Percentiles rank a stretch among this genome's conserved stretches.
These are phyloP conservation scores for Alternaria gansuensis DNA, from an alignment of 2,329 filamentous ascomycete species.

Conservation along the genomic window DNA sequence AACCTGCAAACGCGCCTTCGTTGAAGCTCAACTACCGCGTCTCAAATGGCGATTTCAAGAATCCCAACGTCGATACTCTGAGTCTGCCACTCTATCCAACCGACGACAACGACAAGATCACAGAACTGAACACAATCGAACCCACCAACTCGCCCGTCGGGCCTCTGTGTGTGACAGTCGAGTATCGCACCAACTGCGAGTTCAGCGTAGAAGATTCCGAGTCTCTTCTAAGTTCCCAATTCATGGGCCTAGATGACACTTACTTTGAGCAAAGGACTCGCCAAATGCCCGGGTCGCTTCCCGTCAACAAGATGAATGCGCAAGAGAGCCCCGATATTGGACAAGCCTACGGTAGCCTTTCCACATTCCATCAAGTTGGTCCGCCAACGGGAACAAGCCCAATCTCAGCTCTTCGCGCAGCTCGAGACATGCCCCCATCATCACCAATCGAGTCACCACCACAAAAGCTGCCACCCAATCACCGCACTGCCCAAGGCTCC, in stretches of 20 bases:
- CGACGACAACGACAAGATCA: conserved; percentile 66
- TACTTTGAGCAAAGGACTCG: conserved; percentile 79
- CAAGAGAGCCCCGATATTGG: conserved; percentile 67
- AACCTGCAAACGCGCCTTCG: conserved; percentile 66
- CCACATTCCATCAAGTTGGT: conserved; percentile 84
- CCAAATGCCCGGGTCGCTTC: conserved; percentile 77
- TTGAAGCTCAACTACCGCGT: conserved; percentile 85
- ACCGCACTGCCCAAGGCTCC: conserved; percentile 57
- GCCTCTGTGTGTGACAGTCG: conserved; percentile 79
- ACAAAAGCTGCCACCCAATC: conserved; percentile 59
- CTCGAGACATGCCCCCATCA: conserved; percentile 63
- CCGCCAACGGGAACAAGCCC: conserved; percentile 82
- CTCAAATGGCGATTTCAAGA: conserved; percentile 65
- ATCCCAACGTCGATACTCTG: conserved; percentile 71
- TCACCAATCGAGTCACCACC: conserved; percentile 62
- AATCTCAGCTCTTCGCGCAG: conserved; percentile 80
- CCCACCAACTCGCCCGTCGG: conserved; percentile 88
- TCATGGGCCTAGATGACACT: conserved; percentile 89
- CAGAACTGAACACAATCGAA: conserved; percentile 73
- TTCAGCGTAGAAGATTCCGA: conserved; percentile 94
- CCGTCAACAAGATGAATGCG: conserved; percentile 64
- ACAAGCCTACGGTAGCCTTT: conserved; percentile 87
- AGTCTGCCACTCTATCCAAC: conserved; percentile 72
- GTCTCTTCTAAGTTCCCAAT: conserved; percentile 87
- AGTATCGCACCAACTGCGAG: conserved; percentile 86